Percentiles rank a stretch among this genome's conserved stretches.
phyloP scores from a whole-genome alignment of 768 basidiomycete genomes.

The Boletus fagicola region DNA sequence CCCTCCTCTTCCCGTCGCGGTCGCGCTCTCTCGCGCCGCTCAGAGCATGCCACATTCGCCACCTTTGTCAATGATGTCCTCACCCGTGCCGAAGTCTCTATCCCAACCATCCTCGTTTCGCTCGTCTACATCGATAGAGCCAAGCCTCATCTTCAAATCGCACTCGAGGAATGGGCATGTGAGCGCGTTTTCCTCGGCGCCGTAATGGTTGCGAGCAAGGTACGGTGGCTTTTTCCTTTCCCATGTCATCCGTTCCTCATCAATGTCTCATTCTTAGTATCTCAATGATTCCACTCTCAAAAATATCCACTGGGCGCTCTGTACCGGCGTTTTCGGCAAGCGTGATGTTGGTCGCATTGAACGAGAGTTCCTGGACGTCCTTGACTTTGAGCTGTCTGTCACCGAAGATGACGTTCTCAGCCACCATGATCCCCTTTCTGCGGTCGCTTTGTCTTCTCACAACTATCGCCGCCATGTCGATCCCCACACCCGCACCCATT shows the following conservation, averaged over 20 bases:
- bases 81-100: constrained; percentile 68
- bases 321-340: constrained; percentile 79
- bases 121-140: constrained; percentile 78
- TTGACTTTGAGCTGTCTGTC: constrained; percentile 71
- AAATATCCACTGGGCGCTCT: constrained; percentile 89
- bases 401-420: constrained; percentile 61
- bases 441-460: constrained; percentile 28
- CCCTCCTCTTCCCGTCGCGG: constrained; percentile 55
- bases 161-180: constrained; percentile 80
- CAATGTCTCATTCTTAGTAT: constrained; percentile 45
- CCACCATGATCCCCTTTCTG: constrained; percentile 39
- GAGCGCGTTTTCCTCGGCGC: constrained; percentile 91
- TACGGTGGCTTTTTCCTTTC: constrained; percentile 33
- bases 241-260: constrained; percentile 9
- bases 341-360: constrained; percentile 79
- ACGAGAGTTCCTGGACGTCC: constrained; percentile 77
- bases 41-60: constrained; percentile 57
- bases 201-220: constrained; percentile 85
- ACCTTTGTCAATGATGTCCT: constrained; percentile 69
- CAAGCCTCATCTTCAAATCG: constrained; percentile 76
- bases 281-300: constrained; percentile 87
- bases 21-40: constrained; percentile 44
- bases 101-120: constrained; percentile 64
- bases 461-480: constrained; percentile 27
- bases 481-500: constrained; percentile 19